These are phyloP conservation scores for Pythium grandisporangium DNA, from an alignment of 352 stramenopile genomes.

Conservation along the genomic window DNA sequence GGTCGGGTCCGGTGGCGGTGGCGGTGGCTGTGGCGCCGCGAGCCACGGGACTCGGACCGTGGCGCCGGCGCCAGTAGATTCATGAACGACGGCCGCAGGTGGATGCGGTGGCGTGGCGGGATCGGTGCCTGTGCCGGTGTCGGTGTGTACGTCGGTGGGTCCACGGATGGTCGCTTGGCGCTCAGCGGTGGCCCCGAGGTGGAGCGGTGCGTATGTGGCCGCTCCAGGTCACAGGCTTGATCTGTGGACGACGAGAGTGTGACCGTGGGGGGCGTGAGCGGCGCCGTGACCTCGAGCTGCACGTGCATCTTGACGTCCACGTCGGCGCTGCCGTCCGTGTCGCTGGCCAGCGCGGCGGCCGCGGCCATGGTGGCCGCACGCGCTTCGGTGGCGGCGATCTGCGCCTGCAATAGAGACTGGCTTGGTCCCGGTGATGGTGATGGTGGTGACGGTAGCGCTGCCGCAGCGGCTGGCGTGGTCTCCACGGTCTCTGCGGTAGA, in stretches of 20 bases:
- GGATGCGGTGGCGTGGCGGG: conserved; percentile 5
- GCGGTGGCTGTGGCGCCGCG: background rate
- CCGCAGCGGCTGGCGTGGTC: background rate
- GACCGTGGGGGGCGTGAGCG: too few relatives aligned
- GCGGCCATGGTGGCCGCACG: too few relatives aligned
- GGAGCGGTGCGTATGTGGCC: too few relatives aligned
- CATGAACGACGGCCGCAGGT: conserved; percentile 16
- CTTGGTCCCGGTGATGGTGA: background rate
- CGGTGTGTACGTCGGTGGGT: conserved; percentile 5
- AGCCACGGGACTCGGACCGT: conserved; percentile 2
- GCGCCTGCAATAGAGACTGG: too few relatives aligned
- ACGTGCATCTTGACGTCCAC: too few relatives aligned
- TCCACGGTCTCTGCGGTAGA: background rate
- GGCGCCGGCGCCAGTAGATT: conserved; percentile 1
- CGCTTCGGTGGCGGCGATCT: too few relatives aligned
- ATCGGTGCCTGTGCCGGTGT: conserved; percentile 15
- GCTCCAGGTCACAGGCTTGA: too few relatives aligned
- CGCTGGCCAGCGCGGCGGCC: too few relatives aligned
- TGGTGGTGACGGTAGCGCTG: background rate
- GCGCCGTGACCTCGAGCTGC: too few relatives aligned
- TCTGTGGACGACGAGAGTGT: background rate
- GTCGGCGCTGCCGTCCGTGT: background rate
- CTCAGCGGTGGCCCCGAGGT: too few relatives aligned
- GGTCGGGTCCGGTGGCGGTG: background rate
- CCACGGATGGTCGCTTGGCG: background rate